phyloP scores from a whole-genome alignment of 2,329 filamentous ascomycete genomes.

The Talaromyces sp. region DNA sequence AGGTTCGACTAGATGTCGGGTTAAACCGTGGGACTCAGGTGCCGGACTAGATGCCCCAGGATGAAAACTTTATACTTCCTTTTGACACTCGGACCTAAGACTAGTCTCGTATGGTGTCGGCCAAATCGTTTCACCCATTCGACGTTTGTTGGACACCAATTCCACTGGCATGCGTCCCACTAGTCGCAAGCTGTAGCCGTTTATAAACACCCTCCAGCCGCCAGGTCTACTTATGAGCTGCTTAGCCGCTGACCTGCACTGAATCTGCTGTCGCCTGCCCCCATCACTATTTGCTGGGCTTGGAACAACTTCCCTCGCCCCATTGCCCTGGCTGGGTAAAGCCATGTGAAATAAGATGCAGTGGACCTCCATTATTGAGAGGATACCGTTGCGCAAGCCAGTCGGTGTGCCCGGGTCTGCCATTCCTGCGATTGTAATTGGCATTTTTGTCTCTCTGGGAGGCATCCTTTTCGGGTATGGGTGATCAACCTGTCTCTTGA shows the following conservation, averaged over 20 bases:
- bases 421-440: constrained; percentile 6
- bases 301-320: background rate
- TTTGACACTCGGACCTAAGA: background rate
- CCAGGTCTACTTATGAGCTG: background rate
- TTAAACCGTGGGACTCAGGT: background rate
- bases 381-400: constrained; percentile 7
- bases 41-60: background rate
- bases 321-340: background rate
- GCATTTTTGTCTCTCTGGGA: constrained; percentile 7
- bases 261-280: background rate
- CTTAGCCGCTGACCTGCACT: background rate
- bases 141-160: background rate
- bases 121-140: background rate
- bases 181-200: background rate
- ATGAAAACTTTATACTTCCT: background rate
- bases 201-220: background rate
- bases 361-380: constrained; percentile 9
- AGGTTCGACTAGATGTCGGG: background rate
- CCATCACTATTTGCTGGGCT: background rate
- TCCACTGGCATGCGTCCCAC: background rate
- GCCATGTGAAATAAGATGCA: constrained; percentile 10
- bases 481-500: background rate
- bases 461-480: constrained; percentile 9
- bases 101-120: background rate
- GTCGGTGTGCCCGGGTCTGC: constrained; percentile 6